Base-by-base conservation (phyloP, 345 rosid species). In the Corchorus capsularis region DNA sequence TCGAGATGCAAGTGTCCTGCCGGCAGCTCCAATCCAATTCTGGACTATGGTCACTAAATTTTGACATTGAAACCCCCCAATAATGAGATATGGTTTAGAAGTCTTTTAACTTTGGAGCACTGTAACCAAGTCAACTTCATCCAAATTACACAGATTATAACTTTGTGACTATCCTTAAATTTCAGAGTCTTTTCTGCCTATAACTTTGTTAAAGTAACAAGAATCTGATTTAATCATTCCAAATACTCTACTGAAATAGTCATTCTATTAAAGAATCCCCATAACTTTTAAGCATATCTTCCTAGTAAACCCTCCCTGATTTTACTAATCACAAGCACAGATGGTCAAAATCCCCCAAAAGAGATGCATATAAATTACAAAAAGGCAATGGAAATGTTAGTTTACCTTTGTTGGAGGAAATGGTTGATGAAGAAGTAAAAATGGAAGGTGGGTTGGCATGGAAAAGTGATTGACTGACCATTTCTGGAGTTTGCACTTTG, bases 391-490 rank as follows among this genome's bases (percentile, higher is more conserved):
- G 52, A 46, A 43, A n/a, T 0, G 53, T 39, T 39, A 39, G 5
- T 39, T 50, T 69, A 82, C 85, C 85, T 63, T 69, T 32, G 63
- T 49, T 39, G 43, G 43, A 70, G 50, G 43, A 70, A 37, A 63
- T 65, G 27, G 65, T 75, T 50, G 80, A 37, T 16, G 80, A 69
- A 19, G 50, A 69, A 19, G 50, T 22, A n/a, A 79, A 77, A 37
- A 77, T 27, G 67, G 39, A 19, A 41, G 61, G 49, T 57, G 81
- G 72, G 67, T 45, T 75, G 17, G 77, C 77, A 16, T 34, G 69
- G 64, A 45, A 15, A 57, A 15, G 47, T 13, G 72, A 71, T 16
- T 41, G 63, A 27, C 35, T 19, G 16, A 74, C 80, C 85, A 82
- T 82, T 54, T 37, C 47, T 6, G 4, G 43, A 4, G 43, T 39